Base-by-base conservation (phyloP, 768 basidiomycete genomes). In the Kwoniella bestiolae region DNA sequence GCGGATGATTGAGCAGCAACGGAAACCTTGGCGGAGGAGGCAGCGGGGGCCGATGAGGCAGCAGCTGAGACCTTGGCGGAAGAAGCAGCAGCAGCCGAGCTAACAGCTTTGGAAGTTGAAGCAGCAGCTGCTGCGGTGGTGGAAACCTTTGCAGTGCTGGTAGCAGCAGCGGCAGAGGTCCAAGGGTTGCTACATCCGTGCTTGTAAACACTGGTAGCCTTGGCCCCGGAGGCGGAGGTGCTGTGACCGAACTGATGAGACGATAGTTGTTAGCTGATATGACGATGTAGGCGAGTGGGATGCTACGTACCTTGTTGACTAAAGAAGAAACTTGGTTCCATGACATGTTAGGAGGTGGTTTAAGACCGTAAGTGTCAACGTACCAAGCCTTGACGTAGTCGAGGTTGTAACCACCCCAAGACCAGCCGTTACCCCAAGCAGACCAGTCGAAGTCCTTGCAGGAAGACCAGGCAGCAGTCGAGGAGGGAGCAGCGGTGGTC, bases 371-470 rank as follows among this genome's bases (percentile, higher is more conserved):
- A 31, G 34, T 35, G 56, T 63, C 67, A 8, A 68, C 14, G 61
- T 68, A 68, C 67, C 67, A 68, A 29, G 55, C 56, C 44, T 68
- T 63, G 56, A 63, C 62, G 57, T 68, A 68, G 16, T 63, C 49
- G 16, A 63, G 2, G 41, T n/a, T 45, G 57, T 25, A 68, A 31
- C 65, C 65, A 51, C 66, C 66, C 67, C 67, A 68, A 29, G 67
- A 62, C 60, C 60, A 68, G 6, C 50, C 56, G 25, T 34, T 34
- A 35, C n/a, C n/a, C 47, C 49, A 68, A 44, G 61, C 25, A 28
- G 46, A 35, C 67, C 67, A 68, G 57, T 68, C 62, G 26, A 68
- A 68, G 47, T 59, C 60, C 46, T 64, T 64, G 63, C 66, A 67
- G 8, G 49, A 51, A 45, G 59, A 60, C 66, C 66, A 67, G 12